Conservation (phyloP, 805 yeast genomes). For the Priceomyces haplophilus region DNA sequence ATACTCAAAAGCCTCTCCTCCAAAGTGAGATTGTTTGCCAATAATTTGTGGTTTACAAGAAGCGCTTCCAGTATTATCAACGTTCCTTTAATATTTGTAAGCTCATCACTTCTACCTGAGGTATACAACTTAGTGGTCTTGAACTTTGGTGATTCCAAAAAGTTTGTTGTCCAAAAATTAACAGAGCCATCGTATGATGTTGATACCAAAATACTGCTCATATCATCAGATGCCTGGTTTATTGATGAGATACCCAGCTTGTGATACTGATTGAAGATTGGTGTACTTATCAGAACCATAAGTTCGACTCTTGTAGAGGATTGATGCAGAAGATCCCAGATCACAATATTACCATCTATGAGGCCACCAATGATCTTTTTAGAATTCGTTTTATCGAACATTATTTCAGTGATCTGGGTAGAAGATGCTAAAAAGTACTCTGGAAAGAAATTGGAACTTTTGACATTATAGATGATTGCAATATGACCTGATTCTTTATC, state of each 20-base stretch:
- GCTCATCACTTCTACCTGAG: conserved; percentile 2
- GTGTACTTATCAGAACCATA: conserved; percentile 23
- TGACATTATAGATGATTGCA: conserved; percentile 34
- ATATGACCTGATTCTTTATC: conserved; percentile 19
- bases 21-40: conserved; percentile 1
- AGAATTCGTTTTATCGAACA: conserved; percentile 38
- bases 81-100: conserved; percentile 3
- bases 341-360: conserved; percentile 46
- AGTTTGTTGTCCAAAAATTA: conserved; percentile 33
- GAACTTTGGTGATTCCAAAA: conserved; percentile 27
- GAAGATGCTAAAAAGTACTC: conserved; percentile 42
- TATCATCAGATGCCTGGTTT: conserved; percentile 19
- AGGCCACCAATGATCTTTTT: conserved; percentile 48
- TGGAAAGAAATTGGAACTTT: conserved; percentile 16
- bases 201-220: conserved; percentile 19
- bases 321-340: conserved; percentile 43
- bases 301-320: conserved; percentile 11
- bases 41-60: background rate
- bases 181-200: conserved; percentile 25
- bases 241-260: conserved; percentile 21
- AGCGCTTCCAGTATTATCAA: conserved; percentile 3
- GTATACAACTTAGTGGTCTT: conserved; percentile 13
- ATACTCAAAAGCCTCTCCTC: conserved; percentile 17
- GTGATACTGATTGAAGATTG: conserved; percentile 20
- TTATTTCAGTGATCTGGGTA: conserved; percentile 36